Percentiles rank a stretch among this genome's conserved stretches.
phyloP scores from a whole-genome alignment of 345 rosid species.

The Salix dunnii region DNA sequence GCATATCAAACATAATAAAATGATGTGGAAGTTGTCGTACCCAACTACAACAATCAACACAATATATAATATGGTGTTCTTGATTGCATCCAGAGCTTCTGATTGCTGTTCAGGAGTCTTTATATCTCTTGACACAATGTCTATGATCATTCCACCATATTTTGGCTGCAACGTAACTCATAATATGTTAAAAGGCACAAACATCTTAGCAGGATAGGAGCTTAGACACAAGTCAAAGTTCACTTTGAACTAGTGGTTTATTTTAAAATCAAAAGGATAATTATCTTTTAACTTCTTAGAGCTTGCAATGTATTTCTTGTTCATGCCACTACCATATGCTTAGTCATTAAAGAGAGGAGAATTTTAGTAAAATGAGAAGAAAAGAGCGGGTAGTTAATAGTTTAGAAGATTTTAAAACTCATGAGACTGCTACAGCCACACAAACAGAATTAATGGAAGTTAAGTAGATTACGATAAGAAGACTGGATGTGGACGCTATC shows the following conservation, averaged over 20 bases:
- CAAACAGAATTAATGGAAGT: background rate
- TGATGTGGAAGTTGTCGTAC: constrained; percentile 16
- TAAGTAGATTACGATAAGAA: constrained; percentile 52
- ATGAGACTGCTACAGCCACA: background rate
- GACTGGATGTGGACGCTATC: constrained; percentile 67
- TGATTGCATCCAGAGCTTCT: constrained; percentile 40
- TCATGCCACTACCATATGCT: no score
- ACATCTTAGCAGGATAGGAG: no score
- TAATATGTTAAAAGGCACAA: background rate
- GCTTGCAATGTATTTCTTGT: no score
- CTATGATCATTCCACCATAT: constrained; percentile 44
- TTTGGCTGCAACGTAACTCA: constrained; percentile 36
- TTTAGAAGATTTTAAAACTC: background rate
- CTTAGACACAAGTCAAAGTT: no score
- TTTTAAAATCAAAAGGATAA: no score
- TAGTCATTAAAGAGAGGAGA: no score
- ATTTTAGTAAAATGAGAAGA: no score
- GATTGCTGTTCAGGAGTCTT: constrained; percentile 36
- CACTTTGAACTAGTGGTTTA: no score
- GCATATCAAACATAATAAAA: background rate
- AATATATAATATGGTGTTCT: constrained; percentile 37
- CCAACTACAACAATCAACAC: constrained; percentile 39
- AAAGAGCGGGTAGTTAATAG: no score
- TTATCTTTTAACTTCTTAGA: no score
- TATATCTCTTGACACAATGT: constrained; percentile 44